Evolutionary conservation across 192 early-diverging fungal species (phyloP), one percentile per base, ranked within the genome.

Genomic region (Chytriomyces sp.): DNA sequence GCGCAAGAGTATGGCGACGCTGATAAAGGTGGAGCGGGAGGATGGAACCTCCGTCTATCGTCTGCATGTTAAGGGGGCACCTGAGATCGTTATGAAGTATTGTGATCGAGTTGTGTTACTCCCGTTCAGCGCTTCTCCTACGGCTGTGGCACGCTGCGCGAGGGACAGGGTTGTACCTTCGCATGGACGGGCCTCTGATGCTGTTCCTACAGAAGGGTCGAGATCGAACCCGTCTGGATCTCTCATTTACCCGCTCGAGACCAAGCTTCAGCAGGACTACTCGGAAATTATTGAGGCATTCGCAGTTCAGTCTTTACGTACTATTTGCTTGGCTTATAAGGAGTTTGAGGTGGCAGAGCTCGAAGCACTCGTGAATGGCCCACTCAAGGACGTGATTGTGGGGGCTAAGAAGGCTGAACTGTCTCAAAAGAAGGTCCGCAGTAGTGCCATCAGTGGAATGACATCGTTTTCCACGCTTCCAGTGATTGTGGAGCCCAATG

Each of bases 1-100:
- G 66, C 88, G 91, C 64, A 99, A 99, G 80, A 81, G 90, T 7
- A 98, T 98, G 96, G 89, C 91, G 12, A 92, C 93, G 4, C 80
- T 97, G 5, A 83, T 95, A 55, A 81, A 83, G 41, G 76, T 90
- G 34, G 77, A 79, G 32, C 82, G 57, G 34, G 60, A 38, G 14
- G 41, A 22, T 19, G 5, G 64, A 64, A n/a, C 70, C 59, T 6
- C 12, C 6, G 38, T 19, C 8, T 74, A 89, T 76, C 90, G 91
- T 6, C 75, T 96, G 41, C 92, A 91, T 73, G 91, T 95, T 68
- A 99, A 99, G 84, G 98, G 98, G 38, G 98, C 98, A 17, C 28
- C 65, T 25, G 74, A 75, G 38, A 61, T 75, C 8, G 74, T 75
- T n/a, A 10, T 75, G 28, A 62, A 61, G 49, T 57, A 52, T 25